These are phyloP conservation scores for Nicotiana tabacum DNA, from an alignment of 257 asterid genomes.

Conservation along the genomic window DNA sequence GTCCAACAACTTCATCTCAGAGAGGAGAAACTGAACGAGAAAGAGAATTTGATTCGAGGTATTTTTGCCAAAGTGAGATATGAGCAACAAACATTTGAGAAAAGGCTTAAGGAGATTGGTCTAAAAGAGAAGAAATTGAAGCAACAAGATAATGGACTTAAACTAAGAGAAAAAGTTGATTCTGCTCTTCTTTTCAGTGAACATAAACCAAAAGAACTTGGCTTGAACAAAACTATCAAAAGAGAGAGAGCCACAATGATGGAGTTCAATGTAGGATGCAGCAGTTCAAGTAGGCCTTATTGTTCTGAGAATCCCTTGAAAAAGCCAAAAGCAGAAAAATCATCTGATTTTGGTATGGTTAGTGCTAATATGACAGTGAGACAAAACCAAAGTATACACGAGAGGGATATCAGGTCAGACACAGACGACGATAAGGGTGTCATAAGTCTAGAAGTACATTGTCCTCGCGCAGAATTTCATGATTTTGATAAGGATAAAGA, in stretches of 20 bases:
- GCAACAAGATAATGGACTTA: neutral
- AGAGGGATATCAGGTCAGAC: neutral
- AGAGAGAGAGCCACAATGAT: neutral
- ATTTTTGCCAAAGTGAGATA: neutral
- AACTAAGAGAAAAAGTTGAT: neutral
- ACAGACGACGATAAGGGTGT: neutral
- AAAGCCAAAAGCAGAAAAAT: slow-evolving; percentile 26
- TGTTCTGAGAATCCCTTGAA: slow-evolving; percentile 13
- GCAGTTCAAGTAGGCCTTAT: no score
- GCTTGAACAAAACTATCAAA: neutral
- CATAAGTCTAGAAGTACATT: neutral
- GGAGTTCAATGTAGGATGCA: neutral
- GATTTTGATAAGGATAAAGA: slow-evolving; percentile 54
- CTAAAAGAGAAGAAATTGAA: neutral
- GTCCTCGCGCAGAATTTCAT: slow-evolving; percentile 62
- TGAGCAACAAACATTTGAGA: neutral
- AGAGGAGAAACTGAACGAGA: neutral
- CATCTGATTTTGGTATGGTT: slow-evolving; percentile 9
- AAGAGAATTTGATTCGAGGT: neutral
- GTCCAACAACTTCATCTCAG: no score
- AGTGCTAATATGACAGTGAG: no score
- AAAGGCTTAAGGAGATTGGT: neutral
- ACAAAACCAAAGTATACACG: no score
- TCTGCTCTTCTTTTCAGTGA: neutral
- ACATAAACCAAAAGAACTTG: no score